Evolutionary conservation across 371 early-diverging fungal genomes (phyloP).

Genomic region (Rhizopus stolonifer): DNA sequence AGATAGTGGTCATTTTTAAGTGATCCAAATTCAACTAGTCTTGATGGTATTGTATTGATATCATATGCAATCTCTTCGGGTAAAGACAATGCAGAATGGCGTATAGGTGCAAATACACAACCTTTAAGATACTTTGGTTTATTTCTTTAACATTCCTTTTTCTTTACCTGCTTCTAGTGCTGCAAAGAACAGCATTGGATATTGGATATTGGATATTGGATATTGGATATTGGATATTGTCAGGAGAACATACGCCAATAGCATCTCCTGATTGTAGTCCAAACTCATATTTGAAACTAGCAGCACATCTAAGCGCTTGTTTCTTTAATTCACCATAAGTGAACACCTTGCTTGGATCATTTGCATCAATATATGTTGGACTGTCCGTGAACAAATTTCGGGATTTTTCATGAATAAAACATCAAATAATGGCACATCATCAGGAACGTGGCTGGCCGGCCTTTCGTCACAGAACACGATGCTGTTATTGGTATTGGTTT

Average conservation of each 20-base stretch:
- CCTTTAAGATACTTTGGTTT: background rate
- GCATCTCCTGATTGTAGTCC: slow-evolving; percentile 59
- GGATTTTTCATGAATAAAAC: background rate
- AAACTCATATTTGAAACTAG: slow-evolving; percentile 8
- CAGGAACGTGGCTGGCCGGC: background rate
- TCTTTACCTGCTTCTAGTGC: slow-evolving; percentile 20
- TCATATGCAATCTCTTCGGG: too few relatives aligned
- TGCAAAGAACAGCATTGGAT: slow-evolving; percentile 8
- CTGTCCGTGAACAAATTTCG: background rate
- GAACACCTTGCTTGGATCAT: background rate
- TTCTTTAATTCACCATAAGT: background rate
- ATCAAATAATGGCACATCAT: background rate
- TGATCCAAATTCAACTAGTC: too few relatives aligned
- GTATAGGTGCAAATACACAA: too few relatives aligned
- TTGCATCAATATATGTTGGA: background rate
- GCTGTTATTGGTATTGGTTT: too few relatives aligned
- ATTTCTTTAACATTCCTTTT: background rate
- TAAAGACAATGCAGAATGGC: too few relatives aligned
- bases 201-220: slow-evolving; percentile 23
- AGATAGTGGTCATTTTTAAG: too few relatives aligned
- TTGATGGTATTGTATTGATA: too few relatives aligned
- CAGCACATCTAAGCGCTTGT: background rate
- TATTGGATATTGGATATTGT: slow-evolving; percentile 28
- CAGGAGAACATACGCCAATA: slow-evolving; percentile 63
- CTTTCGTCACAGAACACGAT: too few relatives aligned